Percentiles rank a stretch among this genome's conserved stretches.
phyloP scores from a whole-genome alignment of 2,329 filamentous ascomycete species.

The Cladophialophora immunda region DNA sequence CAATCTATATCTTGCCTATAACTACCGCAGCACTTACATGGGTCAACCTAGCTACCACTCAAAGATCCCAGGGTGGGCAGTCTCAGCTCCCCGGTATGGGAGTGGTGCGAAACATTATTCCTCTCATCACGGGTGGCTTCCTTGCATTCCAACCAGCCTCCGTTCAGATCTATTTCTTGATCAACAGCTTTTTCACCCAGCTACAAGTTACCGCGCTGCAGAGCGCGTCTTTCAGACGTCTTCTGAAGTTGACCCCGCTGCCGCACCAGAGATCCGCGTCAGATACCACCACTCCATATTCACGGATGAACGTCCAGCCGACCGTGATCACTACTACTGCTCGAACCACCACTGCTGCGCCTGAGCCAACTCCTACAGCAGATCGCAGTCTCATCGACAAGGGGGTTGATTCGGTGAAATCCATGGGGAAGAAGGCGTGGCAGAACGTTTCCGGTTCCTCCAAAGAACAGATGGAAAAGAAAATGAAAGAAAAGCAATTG shows the following conservation, averaged over 20 bases:
- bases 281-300: slow-evolving; percentile 7
- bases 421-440: slow-evolving; percentile 32
- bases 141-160: slow-evolving; percentile 30
- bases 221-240: slow-evolving; percentile 16
- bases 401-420: slow-evolving; percentile 46
- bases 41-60: slow-evolving; percentile 64
- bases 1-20: slow-evolving; percentile 77
- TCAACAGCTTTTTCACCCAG: slow-evolving; percentile 31
- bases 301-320: slow-evolving; percentile 30
- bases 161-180: slow-evolving; percentile 31
- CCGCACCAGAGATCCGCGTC: slow-evolving; percentile 4
- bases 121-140: slow-evolving; percentile 57
- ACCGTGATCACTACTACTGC: slow-evolving; percentile 15
- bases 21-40: slow-evolving; percentile 66
- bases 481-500: slow-evolving; percentile 18
- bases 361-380: slow-evolving; percentile 25
- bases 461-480: slow-evolving; percentile 20
- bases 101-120: slow-evolving; percentile 55
- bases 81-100: slow-evolving; percentile 44
- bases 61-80: slow-evolving; percentile 14
- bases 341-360: background rate
- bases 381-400: slow-evolving; percentile 48
- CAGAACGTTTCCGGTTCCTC: slow-evolving; percentile 19
- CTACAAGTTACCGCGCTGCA: slow-evolving; percentile 20
- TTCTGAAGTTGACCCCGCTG: slow-evolving; percentile 18